Evolutionary conservation across 768 basidiomycete species (phyloP), one percentile per base, ranked within the genome.

Genomic region (Kondoa malvinella): DNA sequence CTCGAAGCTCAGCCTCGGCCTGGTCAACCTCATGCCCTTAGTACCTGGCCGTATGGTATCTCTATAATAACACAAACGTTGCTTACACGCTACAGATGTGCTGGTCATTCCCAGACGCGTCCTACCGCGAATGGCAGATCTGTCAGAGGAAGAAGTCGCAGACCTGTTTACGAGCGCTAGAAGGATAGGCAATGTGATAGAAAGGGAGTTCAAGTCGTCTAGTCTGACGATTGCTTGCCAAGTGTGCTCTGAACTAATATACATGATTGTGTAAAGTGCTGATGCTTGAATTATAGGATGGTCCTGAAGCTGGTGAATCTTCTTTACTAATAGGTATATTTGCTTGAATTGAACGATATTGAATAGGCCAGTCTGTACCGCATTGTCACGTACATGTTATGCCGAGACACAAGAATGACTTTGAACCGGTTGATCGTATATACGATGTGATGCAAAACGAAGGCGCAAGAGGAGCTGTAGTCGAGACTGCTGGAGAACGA

Each of bases 311-410:
- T 14, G 69, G 73, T 62, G 66, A 32, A 32, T 69, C 64, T n/a
- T 57, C 62, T 68, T 57, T 32, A 66, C 33, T 66, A 16, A 31
- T 68, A 59, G 57, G 56, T 50, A 65, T 91, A 96, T 74, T 4
- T 12, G 4, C 15, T 4, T 92, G 92, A 15, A 82, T 81, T 69
- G 88, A 87, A 21, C 12, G 8, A 21, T 50, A 50, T 8, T 50
- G 3, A 16, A 34, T 27, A 0, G 92, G 91, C 0, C 86, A 87
- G 77, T 82, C 82, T 3, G 84, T 90, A n/a, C 85, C 89, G 0
- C 95, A 97, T 75, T 89, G 96, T n/a, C 95, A 99, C 77, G 87
- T 74, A 72, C 95, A 99, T 75, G 78, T 97, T 31, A 78, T 99
- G 2, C 95, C 95, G 26, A 84, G 87, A 89, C 77, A 29, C 17